These are phyloP conservation scores for Agaricales sp. DNA, from an alignment of 1,284 basidiomycete species.

Conservation along the genomic window DNA sequence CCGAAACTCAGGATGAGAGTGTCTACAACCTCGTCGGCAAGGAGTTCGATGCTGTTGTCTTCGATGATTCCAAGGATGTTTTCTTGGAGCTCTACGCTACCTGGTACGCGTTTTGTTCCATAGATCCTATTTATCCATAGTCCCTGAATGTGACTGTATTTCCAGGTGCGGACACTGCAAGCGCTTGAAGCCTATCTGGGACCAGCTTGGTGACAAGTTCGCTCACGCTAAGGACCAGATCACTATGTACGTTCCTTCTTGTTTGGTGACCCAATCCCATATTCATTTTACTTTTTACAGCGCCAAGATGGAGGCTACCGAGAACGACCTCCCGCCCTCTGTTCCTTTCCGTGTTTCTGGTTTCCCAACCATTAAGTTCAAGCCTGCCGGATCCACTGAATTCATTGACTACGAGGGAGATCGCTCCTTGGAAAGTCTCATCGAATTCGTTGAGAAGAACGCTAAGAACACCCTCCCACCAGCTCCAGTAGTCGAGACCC, in stretches of 20 bases:
- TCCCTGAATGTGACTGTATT: neutral
- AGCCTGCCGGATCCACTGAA: constrained; percentile 76
- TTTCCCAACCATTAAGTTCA: constrained; percentile 98
- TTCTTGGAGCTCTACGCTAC: constrained; percentile 97
- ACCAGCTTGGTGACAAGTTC: constrained; percentile 84
- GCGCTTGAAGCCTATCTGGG: constrained; percentile 92
- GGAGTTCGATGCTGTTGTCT: constrained; percentile 81
- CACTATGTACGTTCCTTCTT: constrained; percentile 54
- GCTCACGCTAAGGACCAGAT: constrained; percentile 69
- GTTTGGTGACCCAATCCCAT: neutral
- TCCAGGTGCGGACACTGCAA: constrained; percentile 90
- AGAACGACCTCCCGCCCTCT: constrained; percentile 89
- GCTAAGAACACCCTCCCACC: constrained; percentile 58
- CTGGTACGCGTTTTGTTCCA: constrained; percentile 50
- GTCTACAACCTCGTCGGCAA: constrained; percentile 85
- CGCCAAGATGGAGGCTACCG: constrained; percentile 93
- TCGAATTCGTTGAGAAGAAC: constrained; percentile 77
- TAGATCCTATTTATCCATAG: constrained; percentile 12
- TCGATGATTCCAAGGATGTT: constrained; percentile 87
- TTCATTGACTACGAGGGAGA: constrained; percentile 95
- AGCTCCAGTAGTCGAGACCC: constrained; percentile 17
- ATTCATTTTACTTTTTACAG: constrained; percentile 28
- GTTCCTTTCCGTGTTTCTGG: constrained; percentile 79
- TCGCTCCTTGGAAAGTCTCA: constrained; percentile 76
- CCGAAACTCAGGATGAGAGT: constrained; percentile 72